Evolutionary conservation across 2,329 filamentous ascomycete genomes (phyloP).

Genomic region (Epichloe hybrida): DNA sequence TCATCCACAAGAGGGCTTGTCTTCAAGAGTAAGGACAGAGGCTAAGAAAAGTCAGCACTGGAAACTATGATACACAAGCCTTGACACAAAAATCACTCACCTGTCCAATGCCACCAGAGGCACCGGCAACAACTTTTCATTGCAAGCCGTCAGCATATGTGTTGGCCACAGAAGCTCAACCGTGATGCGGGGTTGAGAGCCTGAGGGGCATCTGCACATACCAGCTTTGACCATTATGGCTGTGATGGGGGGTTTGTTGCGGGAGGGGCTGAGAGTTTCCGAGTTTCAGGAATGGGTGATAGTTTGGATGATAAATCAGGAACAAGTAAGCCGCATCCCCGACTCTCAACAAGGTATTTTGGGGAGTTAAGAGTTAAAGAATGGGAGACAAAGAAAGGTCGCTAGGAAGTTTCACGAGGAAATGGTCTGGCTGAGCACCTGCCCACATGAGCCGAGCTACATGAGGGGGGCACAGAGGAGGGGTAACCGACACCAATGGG

Average conservation of each 20-base stretch:
- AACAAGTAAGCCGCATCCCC: neutral
- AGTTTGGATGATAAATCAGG: neutral
- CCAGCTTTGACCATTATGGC: conserved; percentile 48
- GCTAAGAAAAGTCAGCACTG: conserved; percentile 37
- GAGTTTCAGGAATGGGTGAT: neutral
- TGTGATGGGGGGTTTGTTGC: neutral
- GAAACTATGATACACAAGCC: neutral
- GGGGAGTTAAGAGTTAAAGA: neutral
- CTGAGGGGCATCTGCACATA: conserved; percentile 22
- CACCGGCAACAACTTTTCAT: conserved; percentile 70
- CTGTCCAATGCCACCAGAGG: conserved; percentile 97
- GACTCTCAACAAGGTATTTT: neutral
- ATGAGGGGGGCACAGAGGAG: neutral
- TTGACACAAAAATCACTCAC: conserved; percentile 31
- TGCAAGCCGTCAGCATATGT: conserved; percentile 6
- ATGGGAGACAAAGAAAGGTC: neutral
- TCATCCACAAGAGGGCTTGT: conserved; percentile 76
- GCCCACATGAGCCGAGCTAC: neutral
- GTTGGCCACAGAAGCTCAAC: neutral
- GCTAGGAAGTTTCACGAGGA: neutral
- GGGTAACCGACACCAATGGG: neutral
- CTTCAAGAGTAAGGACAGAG: conserved; percentile 93
- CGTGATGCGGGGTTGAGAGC: conserved; percentile 14
- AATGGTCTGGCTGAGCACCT: neutral
- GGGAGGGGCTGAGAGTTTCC: neutral